Conservation (phyloP, 495 filamentous ascomycete genomes). For the Choiromyces venosus region DNA sequence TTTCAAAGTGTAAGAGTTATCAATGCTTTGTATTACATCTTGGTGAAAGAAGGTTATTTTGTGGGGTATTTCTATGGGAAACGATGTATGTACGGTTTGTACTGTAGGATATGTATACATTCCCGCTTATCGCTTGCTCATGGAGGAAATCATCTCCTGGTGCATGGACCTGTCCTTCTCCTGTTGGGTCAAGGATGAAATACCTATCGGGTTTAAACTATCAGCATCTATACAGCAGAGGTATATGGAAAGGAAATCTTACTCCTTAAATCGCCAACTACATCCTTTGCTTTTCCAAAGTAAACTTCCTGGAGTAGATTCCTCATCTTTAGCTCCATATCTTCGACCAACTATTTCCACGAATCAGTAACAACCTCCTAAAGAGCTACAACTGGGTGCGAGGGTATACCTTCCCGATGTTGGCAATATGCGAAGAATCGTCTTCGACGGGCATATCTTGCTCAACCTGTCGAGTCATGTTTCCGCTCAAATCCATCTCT, state of each 20-base stretch:
- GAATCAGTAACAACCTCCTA: not conserved
- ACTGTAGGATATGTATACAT: not conserved
- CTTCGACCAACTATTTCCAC: constrained; percentile 69
- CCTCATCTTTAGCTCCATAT: constrained; percentile 99
- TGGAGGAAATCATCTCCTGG: constrained; percentile 81
- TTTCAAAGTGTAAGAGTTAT: not conserved
- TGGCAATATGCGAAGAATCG: constrained; percentile 89
- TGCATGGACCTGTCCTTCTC: constrained; percentile 82
- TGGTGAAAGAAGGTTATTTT: not conserved
- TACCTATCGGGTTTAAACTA: constrained; percentile 46
- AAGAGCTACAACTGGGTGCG: not conserved
- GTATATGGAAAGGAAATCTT: constrained; percentile 39
- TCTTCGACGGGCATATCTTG: constrained; percentile 80
- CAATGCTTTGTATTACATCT: not conserved
- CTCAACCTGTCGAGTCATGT: constrained; percentile 96
- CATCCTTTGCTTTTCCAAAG: constrained; percentile 98
- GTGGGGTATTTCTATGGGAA: not conserved
- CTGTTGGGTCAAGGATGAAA: constrained; percentile 75
- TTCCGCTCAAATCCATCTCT: constrained; percentile 86
- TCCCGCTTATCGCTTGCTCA: constrained; percentile 44
- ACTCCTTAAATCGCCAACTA: constrained; percentile 96
- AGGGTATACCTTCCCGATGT: constrained; percentile 59
- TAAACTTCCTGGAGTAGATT: constrained; percentile 98
- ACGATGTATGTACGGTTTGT: not conserved
- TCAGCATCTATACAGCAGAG: constrained; percentile 10